Conservation (phyloP, 805 yeast genomes). For the Sugiyamaella mastotermitis region DNA sequence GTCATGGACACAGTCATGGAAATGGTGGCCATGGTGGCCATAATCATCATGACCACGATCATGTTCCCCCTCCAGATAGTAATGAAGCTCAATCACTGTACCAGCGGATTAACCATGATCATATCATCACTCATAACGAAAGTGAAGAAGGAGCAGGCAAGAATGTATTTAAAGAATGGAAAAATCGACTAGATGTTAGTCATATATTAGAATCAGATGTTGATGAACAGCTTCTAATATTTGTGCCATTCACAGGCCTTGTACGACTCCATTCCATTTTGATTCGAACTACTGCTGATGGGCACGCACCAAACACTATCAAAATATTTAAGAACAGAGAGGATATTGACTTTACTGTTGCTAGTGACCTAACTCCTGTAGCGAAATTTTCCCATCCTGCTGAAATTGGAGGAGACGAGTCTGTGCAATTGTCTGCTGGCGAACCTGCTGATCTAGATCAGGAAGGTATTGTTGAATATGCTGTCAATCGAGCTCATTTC, state of each 20-base stretch:
- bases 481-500: conserved; percentile 67
- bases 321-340: conserved; percentile 67
- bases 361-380: conserved; percentile 43
- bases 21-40: conserved; percentile 31
- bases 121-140: conserved; percentile 59
- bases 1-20: conserved; percentile 26
- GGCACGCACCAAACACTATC: conserved; percentile 62
- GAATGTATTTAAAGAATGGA: conserved; percentile 47
- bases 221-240: conserved; percentile 72
- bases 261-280: conserved; percentile 72
- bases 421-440: conserved; percentile 12
- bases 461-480: conserved; percentile 68
- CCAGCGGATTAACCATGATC: conserved; percentile 51
- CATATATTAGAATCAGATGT: conserved; percentile 57
- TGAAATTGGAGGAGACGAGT: conserved; percentile 37
- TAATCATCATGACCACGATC: conserved; percentile 38
- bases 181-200: conserved; percentile 42
- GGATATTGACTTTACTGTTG: conserved; percentile 67
- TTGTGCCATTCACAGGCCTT: conserved; percentile 72
- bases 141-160: conserved; percentile 45
- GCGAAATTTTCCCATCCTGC: conserved; percentile 58
- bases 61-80: conserved; percentile 26
- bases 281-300: conserved; percentile 56
- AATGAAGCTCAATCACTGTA: conserved; percentile 58
- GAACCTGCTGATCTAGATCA: conserved; percentile 29